Percentiles rank a stretch among this genome's conserved stretches.
Evolutionary conservation across 139 green algal genomes (phyloP).

Genomic region (Trebouxia sp.): DNA sequence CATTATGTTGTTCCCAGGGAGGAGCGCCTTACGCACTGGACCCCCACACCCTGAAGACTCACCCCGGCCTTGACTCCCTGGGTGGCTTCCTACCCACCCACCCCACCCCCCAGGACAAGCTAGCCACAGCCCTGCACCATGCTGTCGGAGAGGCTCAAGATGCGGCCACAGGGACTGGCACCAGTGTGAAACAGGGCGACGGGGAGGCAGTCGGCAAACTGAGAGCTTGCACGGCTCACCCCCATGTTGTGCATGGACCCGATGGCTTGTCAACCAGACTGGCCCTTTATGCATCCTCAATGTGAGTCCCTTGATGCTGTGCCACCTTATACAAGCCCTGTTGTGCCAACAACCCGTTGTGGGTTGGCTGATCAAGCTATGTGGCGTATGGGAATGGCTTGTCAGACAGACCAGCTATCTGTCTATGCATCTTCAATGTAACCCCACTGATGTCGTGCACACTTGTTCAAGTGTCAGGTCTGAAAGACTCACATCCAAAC

Average conservation of each 20-base stretch:
- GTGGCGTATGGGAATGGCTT: no score
- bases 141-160: neutral
- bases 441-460: no score
- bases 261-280: neutral
- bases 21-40: constrained; percentile 48
- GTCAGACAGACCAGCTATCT: no score
- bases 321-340: neutral
- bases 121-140: neutral
- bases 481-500: no score
- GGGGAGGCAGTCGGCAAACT: neutral
- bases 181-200: neutral
- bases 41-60: constrained; percentile 50
- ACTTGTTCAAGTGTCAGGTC: no score
- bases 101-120: neutral
- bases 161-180: neutral
- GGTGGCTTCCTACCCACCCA: neutral
- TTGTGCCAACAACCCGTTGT: no score
- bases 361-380: no score
- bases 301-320: neutral
- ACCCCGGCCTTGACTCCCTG: neutral
- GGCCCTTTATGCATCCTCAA: neutral
- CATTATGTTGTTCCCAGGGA: no score
- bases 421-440: no score
- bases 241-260: constrained; percentile 13
- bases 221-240: constrained; percentile 2